Evolutionary conservation across 768 basidiomycete genomes (phyloP).

Genomic region (Psilocybe azurescens): DNA sequence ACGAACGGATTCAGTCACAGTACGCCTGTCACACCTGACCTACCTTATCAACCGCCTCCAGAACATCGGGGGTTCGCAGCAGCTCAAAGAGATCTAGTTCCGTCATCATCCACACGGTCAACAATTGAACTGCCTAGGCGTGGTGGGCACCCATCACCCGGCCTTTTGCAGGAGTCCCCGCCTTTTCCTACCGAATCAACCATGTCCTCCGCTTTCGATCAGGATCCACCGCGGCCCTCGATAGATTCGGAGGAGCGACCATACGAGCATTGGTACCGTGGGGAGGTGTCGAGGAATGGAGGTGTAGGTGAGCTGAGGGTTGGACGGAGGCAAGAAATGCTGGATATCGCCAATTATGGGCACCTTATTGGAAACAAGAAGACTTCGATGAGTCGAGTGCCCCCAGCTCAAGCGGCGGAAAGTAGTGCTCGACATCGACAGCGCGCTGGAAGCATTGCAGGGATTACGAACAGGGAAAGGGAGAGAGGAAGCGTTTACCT

Average conservation of each 20-base stretch:
- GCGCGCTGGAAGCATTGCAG: conserved; percentile 70
- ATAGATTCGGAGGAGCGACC: conserved; percentile 82
- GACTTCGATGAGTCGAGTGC: conserved; percentile 26
- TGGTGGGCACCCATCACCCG: conserved; percentile 28
- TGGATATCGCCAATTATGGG: conserved; percentile 87
- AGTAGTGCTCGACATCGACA: conserved; percentile 44
- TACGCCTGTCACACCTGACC: conserved; percentile 24
- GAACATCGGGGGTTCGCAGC: conserved; percentile 16
- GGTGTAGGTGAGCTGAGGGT: conserved; percentile 87
- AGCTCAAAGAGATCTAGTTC: conserved; percentile 12
- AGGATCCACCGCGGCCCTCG: conserved; percentile 59
- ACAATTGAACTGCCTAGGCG: conserved; percentile 26
- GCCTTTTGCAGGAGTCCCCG: conserved; percentile 65
- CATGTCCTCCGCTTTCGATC: conserved; percentile 46
- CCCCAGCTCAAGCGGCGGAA: conserved; percentile 29
- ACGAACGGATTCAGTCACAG: conserved; percentile 25
- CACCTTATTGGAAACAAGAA: conserved; percentile 53
- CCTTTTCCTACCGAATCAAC: conserved; percentile 58
- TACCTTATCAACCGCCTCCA: conserved; percentile 21
- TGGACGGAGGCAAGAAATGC: conserved; percentile 79
- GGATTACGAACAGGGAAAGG: conserved; percentile 57
- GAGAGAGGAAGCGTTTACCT: conserved; percentile 69
- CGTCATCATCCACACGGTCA: conserved; percentile 29
- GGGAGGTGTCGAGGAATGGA: conserved; percentile 84
- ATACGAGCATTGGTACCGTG: conserved; percentile 91